phyloP scores from a whole-genome alignment of 495 filamentous ascomycete genomes.

The Penicillium lividum region DNA sequence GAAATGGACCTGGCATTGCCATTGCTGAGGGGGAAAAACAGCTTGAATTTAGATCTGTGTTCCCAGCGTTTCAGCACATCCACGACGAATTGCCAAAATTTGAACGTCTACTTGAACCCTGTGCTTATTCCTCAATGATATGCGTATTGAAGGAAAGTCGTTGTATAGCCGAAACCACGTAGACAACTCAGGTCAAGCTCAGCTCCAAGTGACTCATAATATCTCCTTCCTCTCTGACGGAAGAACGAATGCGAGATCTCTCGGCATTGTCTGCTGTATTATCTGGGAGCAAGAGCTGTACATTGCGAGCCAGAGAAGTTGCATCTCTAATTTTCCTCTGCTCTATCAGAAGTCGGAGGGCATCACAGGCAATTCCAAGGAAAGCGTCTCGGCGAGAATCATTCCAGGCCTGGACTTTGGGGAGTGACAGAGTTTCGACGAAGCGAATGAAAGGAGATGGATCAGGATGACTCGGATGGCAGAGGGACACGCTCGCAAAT shows the following conservation, averaged over 20 bases:
- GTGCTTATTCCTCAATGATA: background rate
- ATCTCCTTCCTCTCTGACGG: slow-evolving; percentile 25
- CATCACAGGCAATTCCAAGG: slow-evolving; percentile 35
- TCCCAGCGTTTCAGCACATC: background rate
- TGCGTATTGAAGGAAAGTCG: background rate
- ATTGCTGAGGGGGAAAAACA: background rate
- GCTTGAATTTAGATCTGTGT: background rate
- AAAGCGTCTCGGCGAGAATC: slow-evolving; percentile 27
- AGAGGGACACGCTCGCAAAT: slow-evolving; percentile 29
- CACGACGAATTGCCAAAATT: background rate
- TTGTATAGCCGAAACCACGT: background rate
- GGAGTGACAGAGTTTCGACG: slow-evolving; percentile 19
- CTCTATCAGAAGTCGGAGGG: slow-evolving; percentile 39
- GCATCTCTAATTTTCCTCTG: slow-evolving; percentile 31
- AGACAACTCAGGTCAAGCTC: slow-evolving; percentile 29
- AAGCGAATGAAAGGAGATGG: slow-evolving; percentile 33
- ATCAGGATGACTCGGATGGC: slow-evolving; percentile 39
- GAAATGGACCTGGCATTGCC: background rate
- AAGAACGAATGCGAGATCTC: slow-evolving; percentile 10
- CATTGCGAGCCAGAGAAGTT: slow-evolving; percentile 30
- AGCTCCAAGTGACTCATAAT: slow-evolving; percentile 33
- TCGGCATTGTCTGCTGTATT: slow-evolving; percentile 14
- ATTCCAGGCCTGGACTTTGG: slow-evolving; percentile 21
- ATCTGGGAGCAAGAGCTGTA: slow-evolving; percentile 35
- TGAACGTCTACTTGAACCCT: background rate